These are phyloP conservation scores for Diddensiella transvaalensis DNA, from an alignment of 805 yeast genomes.

Conservation along the genomic window DNA sequence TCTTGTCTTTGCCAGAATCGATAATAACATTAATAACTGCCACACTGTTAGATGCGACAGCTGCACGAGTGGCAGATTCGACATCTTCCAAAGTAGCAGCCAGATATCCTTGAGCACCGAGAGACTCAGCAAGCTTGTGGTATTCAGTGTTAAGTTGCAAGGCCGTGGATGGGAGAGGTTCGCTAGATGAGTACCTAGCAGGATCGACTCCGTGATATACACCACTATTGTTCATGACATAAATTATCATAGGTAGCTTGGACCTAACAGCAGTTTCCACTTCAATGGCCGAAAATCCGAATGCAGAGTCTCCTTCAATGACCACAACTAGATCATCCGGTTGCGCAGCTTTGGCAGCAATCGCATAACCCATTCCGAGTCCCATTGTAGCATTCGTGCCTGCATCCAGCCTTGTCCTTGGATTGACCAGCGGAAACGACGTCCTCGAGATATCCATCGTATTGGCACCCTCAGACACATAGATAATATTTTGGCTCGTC, in stretches of 20 bases:
- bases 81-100: slow-evolving; percentile 45
- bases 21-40: slow-evolving; percentile 59
- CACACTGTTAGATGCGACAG: slow-evolving; percentile 38
- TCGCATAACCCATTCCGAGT: slow-evolving; percentile 65
- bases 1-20: slow-evolving; percentile 52
- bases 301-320: slow-evolving; percentile 74
- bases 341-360: slow-evolving; percentile 51
- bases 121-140: slow-evolving; percentile 50
- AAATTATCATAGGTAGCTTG: slow-evolving; percentile 49
- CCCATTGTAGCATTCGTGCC: slow-evolving; percentile 83
- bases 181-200: slow-evolving; percentile 23
- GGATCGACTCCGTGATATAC: slow-evolving; percentile 61
- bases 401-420: slow-evolving; percentile 60
- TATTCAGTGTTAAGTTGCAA: slow-evolving; percentile 54
- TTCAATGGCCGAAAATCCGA: slow-evolving; percentile 71
- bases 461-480: slow-evolving; percentile 70
- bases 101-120: slow-evolving; percentile 55
- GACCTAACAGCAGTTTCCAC: slow-evolving; percentile 64
- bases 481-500: slow-evolving; percentile 36
- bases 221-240: slow-evolving; percentile 73
- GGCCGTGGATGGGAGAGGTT: slow-evolving; percentile 55
- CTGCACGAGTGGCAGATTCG: slow-evolving; percentile 30
- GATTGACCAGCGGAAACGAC: slow-evolving; percentile 50
- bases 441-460: slow-evolving; percentile 70
- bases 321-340: slow-evolving; percentile 49